Base-by-base conservation (phyloP, 345 rosid genomes). In the Kernera saxatilis region DNA sequence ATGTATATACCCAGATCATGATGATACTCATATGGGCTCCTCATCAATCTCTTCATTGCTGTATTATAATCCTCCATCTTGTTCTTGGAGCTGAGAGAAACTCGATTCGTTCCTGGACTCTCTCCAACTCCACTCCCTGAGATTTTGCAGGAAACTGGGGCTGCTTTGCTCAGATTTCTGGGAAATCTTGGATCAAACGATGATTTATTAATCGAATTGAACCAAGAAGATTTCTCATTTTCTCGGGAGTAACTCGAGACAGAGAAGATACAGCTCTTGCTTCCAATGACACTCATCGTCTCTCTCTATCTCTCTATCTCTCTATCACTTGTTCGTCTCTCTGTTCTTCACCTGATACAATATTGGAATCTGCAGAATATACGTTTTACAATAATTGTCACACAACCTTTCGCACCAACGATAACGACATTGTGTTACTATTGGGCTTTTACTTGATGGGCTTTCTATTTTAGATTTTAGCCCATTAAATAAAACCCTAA, bases 41-140 rank as follows among this genome's bases (percentile, higher is more conserved):
- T 87, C 98, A 85, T 93, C 89, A 88, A 75, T 74, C 80, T 83
- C 85, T 88, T 90, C 97, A 90, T 93, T 77, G 91, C 88, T 22
- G 68, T 78, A 71, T 92, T 90, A 71, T 90, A 92, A 23, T 85
- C 88, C 22, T 90, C 93, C 85, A 82, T 72, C 69, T 64, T 84
- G 78, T 76, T 81, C 67, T 65, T 82, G 60, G 84, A 80, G 55
- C 79, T 79, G 13, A 75, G 74, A 4, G 85, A 80, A 14, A 67
- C 61, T 6, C 71, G 64, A 54, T 57, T 73, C 11, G 43, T 53
- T 29, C 71, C 62, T 58, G 81, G 80, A 13, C 72, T 76, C 36
- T 72, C 82, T 43, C 69, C 78, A 39, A 62, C 60, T 60, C 81
- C 89, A 64, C 69, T 75, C 35, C 64, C 87, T n/a, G 89, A 69